These are phyloP conservation scores for Alternaria burnsii DNA, from an alignment of 2,329 filamentous ascomycete species.

Conservation along the genomic window DNA sequence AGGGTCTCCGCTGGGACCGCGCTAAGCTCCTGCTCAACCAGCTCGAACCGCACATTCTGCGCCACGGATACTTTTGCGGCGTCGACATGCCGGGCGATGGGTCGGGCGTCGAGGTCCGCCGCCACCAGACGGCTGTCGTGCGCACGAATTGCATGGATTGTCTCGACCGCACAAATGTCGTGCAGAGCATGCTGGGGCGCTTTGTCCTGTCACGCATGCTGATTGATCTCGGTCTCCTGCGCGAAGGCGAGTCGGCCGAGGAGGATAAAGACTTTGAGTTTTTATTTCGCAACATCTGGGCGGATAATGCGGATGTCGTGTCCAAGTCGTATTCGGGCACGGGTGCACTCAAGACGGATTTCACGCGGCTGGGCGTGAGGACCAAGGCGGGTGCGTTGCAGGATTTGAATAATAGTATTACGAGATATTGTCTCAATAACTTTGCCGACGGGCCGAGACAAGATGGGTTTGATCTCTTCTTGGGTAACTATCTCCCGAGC, in stretches of 20 bases:
- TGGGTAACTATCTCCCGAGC: conserved; percentile 83
- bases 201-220: conserved; percentile 90
- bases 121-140: conserved; percentile 86
- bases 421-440: conserved; percentile 91
- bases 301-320: conserved; percentile 96
- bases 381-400: conserved; percentile 86
- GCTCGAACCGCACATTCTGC: conserved; percentile 76
- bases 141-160: conserved; percentile 99
- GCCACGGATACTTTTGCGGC: conserved; percentile 91
- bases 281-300: conserved; percentile 97
- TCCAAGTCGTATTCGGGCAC: conserved; percentile 94
- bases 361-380: conserved; percentile 90
- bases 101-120: conserved; percentile 80
- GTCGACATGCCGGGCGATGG: conserved; percentile 81
- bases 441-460: conserved; percentile 93
- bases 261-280: conserved; percentile 85
- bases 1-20: conserved; percentile 91
- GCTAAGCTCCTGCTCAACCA: conserved; percentile 86
- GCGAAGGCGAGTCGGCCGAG: conserved; percentile 77
- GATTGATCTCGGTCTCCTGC: conserved; percentile 80
- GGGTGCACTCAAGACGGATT: conserved; percentile 96
- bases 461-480: conserved; percentile 93
- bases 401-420: conserved; percentile 87
- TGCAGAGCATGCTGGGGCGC: conserved; percentile 95
- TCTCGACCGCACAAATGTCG: conserved; percentile 94